phyloP scores from a whole-genome alignment of 2,329 filamentous ascomycete genomes.

The Ilyonectria destructans region DNA sequence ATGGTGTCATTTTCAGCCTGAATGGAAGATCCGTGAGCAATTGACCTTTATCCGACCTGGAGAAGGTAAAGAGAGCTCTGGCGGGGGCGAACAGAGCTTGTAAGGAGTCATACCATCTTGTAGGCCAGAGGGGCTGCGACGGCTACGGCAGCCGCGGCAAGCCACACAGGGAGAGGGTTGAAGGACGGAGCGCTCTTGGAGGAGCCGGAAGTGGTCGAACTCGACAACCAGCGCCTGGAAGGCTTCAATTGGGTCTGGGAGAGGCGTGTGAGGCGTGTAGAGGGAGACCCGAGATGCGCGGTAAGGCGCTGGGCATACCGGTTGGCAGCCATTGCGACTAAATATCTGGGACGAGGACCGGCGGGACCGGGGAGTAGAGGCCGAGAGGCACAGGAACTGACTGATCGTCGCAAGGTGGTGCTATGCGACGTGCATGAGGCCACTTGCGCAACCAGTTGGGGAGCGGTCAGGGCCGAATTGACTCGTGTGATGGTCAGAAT shows the following conservation, averaged over 20 bases:
- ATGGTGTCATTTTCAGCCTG: slow-evolving; percentile 62
- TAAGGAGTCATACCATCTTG: slow-evolving; percentile 67
- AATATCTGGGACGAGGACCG: slow-evolving; percentile 35
- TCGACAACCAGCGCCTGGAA: slow-evolving; percentile 48
- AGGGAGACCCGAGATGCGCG: slow-evolving; percentile 49
- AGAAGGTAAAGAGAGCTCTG: not conserved
- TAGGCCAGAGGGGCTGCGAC: slow-evolving; percentile 70
- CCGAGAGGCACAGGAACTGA: slow-evolving; percentile 28
- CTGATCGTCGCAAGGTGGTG: slow-evolving; percentile 44
- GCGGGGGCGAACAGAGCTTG: not conserved
- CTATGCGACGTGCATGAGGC: slow-evolving; percentile 41
- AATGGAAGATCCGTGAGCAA: slow-evolving; percentile 32
- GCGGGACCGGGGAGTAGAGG: slow-evolving; percentile 20
- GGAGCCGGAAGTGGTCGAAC: slow-evolving; percentile 41
- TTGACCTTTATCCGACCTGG: slow-evolving; percentile 14
- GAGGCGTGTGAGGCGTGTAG: slow-evolving; percentile 43
- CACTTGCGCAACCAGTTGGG: slow-evolving; percentile 42
- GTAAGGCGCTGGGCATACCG: slow-evolving; percentile 51
- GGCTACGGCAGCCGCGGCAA: slow-evolving; percentile 63
- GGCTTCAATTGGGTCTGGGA: slow-evolving; percentile 48
- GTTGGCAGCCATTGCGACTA: slow-evolving; percentile 52
- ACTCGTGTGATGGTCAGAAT: slow-evolving; percentile 50
- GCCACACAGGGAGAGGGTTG: slow-evolving; percentile 46
- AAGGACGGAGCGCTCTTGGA: slow-evolving; percentile 40
- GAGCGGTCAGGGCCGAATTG: slow-evolving; percentile 44